These are phyloP conservation scores for Tulasnella sp. DNA, from an alignment of 768 basidiomycete species.

Conservation along the genomic window DNA sequence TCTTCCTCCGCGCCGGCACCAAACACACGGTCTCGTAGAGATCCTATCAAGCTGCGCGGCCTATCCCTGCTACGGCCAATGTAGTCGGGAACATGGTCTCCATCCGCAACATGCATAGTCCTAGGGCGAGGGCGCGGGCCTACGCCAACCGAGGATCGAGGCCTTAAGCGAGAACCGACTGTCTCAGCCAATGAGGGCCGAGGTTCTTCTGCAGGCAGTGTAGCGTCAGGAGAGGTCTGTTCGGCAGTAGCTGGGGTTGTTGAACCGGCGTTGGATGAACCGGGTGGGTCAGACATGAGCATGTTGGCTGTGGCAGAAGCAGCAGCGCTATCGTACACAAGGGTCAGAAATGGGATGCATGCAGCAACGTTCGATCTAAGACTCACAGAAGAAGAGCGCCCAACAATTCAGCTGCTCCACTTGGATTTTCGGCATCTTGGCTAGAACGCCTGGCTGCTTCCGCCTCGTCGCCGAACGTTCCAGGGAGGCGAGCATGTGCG, in stretches of 20 bases:
- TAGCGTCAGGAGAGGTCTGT: not conserved
- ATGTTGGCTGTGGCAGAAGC: conserved; percentile 25
- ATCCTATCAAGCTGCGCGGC: conserved; percentile 20
- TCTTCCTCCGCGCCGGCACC: not conserved
- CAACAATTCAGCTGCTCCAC: conserved; percentile 21
- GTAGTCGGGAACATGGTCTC: not conserved
- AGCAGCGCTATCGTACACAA: conserved; percentile 1
- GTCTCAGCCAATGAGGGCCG: not conserved
- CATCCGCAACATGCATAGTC: not conserved
- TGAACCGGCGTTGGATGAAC: not conserved
- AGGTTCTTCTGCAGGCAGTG: not conserved
- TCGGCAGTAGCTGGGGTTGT: not conserved
- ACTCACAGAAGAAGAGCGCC: conserved; percentile 25
- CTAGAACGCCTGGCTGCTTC: not conserved
- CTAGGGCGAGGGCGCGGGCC: conserved; percentile 15
- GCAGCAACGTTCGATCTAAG: not conserved
- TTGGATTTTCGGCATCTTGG: conserved; percentile 18
- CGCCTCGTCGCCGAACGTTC: conserved; percentile 1
- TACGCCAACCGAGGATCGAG: conserved; percentile 15
- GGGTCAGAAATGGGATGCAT: not conserved
- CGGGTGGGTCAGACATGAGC: conserved; percentile 22
- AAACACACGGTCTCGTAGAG: conserved; percentile 20
- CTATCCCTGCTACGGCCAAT: not conserved
- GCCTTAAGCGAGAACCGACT: not conserved
- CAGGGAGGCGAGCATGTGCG: conserved; percentile 1